Base-by-base conservation (phyloP, 1,284 basidiomycete species). In the Vanrija pseudolonga region DNA sequence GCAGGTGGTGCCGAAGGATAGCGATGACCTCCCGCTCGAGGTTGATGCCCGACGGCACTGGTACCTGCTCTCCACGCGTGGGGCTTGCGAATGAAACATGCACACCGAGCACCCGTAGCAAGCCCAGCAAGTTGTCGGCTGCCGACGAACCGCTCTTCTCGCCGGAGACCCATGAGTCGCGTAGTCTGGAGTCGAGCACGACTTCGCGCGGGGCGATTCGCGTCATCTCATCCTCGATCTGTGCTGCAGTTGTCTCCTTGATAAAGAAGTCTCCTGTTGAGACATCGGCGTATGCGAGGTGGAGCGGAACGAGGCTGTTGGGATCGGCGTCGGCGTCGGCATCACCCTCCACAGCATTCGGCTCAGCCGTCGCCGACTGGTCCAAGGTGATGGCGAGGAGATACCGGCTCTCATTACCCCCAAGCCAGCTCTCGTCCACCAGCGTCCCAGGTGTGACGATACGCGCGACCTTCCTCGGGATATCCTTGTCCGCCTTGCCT, bases 191-290 rank as follows among this genome's bases (percentile, higher is more conserved):
- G 45, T 85, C 74, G 3, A 96, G 80, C 26, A 97, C 85, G 43
- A 95, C 82, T 71, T 96, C 93, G 44, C 83, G 83, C 5, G 93
- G 92, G 15, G 78, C 77, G 49, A 96, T 87, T 17, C 91, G 84
- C 9, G 85, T 84, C n/a, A 96, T 78, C 61, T 95, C 88, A 69
- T 96, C 90, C 56, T 84, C 83, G 19, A 97, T 76, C 44, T 76
- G 78, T 11, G 83, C 82, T 3, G 80, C 55, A 3, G 79, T 76
- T 2, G 83, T 80, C 4, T 74, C 72, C 64, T 88, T 89, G 1
- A 88, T 86, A 73, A 89, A 93, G 73, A 94, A 91, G 67, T 94
- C 90, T 57, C 93, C 92, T 0, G 93, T 96, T 5, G 92, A 93
- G n/a, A 94, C 84, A 69, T 97, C 94, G 24, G 90, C 90, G 86